phyloP scores from a whole-genome alignment of 1,284 basidiomycete genomes.

The Testicularia cyperi region DNA sequence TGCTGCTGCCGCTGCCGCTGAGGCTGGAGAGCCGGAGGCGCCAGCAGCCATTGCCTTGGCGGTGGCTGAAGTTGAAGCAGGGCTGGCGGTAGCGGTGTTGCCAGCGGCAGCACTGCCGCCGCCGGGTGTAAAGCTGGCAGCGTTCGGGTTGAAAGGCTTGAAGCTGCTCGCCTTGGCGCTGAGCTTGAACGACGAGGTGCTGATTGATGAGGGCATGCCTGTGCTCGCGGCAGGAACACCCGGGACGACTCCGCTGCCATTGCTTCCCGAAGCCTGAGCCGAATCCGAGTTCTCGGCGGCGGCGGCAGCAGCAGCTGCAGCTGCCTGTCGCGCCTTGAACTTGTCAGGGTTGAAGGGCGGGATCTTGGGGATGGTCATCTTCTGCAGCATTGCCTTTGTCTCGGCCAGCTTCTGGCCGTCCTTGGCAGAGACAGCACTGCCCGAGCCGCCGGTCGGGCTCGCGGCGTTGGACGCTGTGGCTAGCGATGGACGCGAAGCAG shows the following conservation, averaged over 20 bases:
- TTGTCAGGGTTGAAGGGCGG: conserved; percentile 80
- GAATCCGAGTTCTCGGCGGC: conserved; percentile 1
- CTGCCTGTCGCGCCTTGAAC: conserved; percentile 41
- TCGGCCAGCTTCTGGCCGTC: conserved; percentile 37
- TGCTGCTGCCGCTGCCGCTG: conserved; percentile 18
- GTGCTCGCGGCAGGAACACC: conserved; percentile 13
- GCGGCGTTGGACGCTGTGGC: conserved; percentile 14
- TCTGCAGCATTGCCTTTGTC: conserved; percentile 59
- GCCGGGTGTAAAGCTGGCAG: conserved; percentile 63
- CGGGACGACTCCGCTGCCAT: conserved; percentile 5
- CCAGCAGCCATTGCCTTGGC: conserved; percentile 12
- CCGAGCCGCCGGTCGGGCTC: conserved; percentile 22
- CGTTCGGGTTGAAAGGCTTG: conserved; percentile 66
- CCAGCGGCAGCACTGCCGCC: conserved; percentile 42
- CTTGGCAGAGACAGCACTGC: conserved; percentile 9
- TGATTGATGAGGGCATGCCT: conserved; percentile 16
- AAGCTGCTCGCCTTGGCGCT: conserved; percentile 77
- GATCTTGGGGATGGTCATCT: conserved; percentile 75
- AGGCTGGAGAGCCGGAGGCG: conserved; percentile 6
- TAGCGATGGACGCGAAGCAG: conserved; percentile 17
- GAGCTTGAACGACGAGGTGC: conserved; percentile 70
- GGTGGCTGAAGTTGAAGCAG: conserved; percentile 10
- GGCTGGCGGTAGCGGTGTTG: conserved; percentile 7
- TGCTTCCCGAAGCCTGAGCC: background rate
- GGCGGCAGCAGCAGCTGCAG: conserved; percentile 11